These are phyloP conservation scores for Cordyceps cateniannulata DNA, from an alignment of 2,329 filamentous ascomycete genomes.

Conservation along the genomic window DNA sequence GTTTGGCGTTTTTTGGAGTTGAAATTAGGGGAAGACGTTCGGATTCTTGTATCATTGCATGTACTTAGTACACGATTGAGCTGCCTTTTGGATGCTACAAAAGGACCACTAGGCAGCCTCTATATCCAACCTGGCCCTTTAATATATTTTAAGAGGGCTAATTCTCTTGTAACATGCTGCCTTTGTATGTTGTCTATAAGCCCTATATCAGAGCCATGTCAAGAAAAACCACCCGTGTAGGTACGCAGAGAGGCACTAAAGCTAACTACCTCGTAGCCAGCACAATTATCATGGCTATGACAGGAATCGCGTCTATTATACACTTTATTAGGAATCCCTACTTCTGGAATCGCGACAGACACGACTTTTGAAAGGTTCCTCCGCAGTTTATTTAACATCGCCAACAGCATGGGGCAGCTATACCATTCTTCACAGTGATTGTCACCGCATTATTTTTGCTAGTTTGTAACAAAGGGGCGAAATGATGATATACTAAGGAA, in stretches of 20 bases:
- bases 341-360: too few species aligned
- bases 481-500: slow-evolving; percentile 26
- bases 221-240: too few species aligned
- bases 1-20: slow-evolving; percentile 10
- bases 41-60: background rate
- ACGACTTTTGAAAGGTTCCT: too few species aligned
- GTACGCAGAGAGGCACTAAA: too few species aligned
- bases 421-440: background rate
- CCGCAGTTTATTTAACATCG: background rate
- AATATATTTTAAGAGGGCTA: too few species aligned
- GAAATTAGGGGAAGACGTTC: background rate
- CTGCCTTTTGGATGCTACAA: background rate
- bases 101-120: background rate
- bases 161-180: too few species aligned
- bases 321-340: too few species aligned
- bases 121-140: background rate
- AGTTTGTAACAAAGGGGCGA: background rate
- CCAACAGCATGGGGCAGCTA: background rate
- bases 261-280: too few species aligned
- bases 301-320: too few species aligned
- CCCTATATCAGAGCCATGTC: too few species aligned
- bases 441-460: background rate
- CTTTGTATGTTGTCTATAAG: too few species aligned
- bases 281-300: too few species aligned
- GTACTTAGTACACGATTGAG: background rate